Conservation (phyloP, 495 filamentous ascomycete genomes). For the Cercophora samala region DNA sequence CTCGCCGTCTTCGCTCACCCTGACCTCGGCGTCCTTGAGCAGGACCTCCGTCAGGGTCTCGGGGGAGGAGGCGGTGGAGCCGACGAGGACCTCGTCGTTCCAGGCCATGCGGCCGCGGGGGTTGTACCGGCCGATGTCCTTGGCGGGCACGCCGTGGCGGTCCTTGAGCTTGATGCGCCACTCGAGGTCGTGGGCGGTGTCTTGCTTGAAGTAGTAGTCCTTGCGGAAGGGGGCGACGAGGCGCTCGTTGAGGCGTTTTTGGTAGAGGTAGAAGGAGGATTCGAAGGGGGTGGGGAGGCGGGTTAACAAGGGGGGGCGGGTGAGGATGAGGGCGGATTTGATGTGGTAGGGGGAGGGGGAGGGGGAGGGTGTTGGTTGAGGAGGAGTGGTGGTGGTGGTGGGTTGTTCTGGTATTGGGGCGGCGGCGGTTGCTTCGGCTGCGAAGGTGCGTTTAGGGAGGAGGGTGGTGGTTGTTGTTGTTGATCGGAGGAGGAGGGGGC, state of each 20-base stretch:
- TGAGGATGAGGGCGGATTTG: conserved; percentile 78
- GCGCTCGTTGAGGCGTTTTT: conserved; percentile 93
- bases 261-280: conserved; percentile 90
- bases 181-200: conserved; percentile 77
- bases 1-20: conserved; percentile 59
- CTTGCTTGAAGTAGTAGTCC: conserved; percentile 94
- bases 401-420: conserved; percentile 5
- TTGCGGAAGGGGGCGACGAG: conserved; percentile 82
- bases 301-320: conserved; percentile 83
- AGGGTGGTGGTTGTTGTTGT: conserved; percentile 2
- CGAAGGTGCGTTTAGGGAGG: conserved; percentile 12
- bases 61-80: conserved; percentile 57
- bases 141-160: conserved; percentile 64
- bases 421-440: conserved; percentile 20
- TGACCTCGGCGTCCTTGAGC: conserved; percentile 70
- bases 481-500: conserved; percentile 1
- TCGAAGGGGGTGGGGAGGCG: conserved; percentile 82
- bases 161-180: conserved; percentile 84
- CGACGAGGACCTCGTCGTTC: conserved; percentile 89
- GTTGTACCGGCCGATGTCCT: conserved; percentile 84
- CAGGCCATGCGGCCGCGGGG: conserved; percentile 71
- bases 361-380: conserved; percentile 20
- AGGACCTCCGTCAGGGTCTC: conserved; percentile 54
- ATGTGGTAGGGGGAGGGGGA: conserved; percentile 55
- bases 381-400: conserved; percentile 10